A percentile compares a stretch with the other conserved stretches of the same genome.
phyloP scores from a whole-genome alignment of 148 eudicot genomes.

The Rhododendron kiyosumense region DNA sequence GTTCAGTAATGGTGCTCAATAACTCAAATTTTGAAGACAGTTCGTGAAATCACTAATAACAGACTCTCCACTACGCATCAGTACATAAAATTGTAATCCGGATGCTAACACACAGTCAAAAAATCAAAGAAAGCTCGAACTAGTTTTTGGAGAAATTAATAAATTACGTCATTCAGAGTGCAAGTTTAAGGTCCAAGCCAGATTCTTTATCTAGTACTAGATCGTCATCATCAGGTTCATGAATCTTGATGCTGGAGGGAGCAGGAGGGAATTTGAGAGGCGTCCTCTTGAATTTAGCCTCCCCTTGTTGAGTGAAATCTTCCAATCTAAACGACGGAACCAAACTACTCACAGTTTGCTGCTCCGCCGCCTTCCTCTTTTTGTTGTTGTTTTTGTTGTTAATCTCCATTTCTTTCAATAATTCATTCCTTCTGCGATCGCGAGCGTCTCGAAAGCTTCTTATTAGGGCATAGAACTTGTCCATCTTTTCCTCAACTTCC shows the following conservation, averaged over 20 bases:
- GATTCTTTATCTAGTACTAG: background rate
- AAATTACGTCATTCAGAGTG: background rate
- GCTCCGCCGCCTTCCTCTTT: slow-evolving; percentile 5
- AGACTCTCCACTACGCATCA: background rate
- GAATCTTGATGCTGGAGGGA: background rate
- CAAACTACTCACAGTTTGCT: background rate
- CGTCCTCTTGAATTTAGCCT: background rate
- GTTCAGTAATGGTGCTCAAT: too few species aligned
- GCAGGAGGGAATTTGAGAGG: background rate
- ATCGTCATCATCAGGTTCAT: background rate
- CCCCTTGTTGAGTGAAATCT: slow-evolving; percentile 18
- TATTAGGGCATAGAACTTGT: slow-evolving; percentile 33
- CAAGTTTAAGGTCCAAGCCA: slow-evolving; percentile 11
- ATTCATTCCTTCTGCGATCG: background rate
- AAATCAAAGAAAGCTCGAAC: background rate
- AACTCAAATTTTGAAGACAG: too few species aligned
- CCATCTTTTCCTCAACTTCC: slow-evolving; percentile 34
- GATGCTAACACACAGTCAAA: background rate
- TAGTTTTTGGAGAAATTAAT: background rate
- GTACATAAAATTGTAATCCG: background rate
- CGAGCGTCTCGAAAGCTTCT: slow-evolving; percentile 27
- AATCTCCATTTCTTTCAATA: background rate
- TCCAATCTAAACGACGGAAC: slow-evolving; percentile 36
- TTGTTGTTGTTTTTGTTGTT: background rate
- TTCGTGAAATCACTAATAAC: background rate